Base-by-base conservation (phyloP, 1,284 basidiomycete genomes). In the Ceraceosorus guamensis region DNA sequence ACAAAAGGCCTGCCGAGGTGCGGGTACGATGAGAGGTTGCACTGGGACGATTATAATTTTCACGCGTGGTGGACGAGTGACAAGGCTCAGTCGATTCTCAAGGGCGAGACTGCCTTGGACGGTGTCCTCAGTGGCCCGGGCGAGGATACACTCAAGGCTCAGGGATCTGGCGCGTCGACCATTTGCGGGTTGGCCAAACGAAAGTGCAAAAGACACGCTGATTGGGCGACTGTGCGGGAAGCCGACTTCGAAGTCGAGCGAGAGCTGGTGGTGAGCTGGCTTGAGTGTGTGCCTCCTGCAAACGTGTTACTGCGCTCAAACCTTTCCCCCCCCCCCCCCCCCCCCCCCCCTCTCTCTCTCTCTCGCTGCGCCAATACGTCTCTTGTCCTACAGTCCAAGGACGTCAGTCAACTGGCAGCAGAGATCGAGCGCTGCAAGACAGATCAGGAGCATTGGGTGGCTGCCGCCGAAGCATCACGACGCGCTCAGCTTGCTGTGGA, bases 21-120 rank as follows among this genome's bases (percentile, higher is more conserved):
- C 24, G 65, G 65, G 13, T 66, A 56, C 45, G 65, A 66, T 43
- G 56, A 52, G 48, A 56, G 65, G 4, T 44, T 66, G n/a, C 39
- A 37, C n/a, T 65, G 63, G 65, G 50, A 55, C 37, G 65, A 66
- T 30, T 59, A 61, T 39, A 14, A 31, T 18, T 50, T 66, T 32
- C 16, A 16, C 8, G 35, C n/a, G 10, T 66, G 65, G 65, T 33
- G 44, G 2, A 14, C 10, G 18, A 50, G 49, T 6, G 33, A 48
- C 5, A 14, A 44, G 7, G 63, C 48, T 14, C 46, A 53, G 34
- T 44, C 46, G 4, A 57, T 57, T 6, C 55, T 60, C 14, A 14
- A 45, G 3, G 57, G 52, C 10, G 16, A n/a, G 32, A 32, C 30
- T 11, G 43, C 34, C 7, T 39, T 60, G 6, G 56, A 59, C 31